Evolutionary conservation across 2,329 filamentous ascomycete genomes (phyloP).

Genomic region (Ramularia endophylla): DNA sequence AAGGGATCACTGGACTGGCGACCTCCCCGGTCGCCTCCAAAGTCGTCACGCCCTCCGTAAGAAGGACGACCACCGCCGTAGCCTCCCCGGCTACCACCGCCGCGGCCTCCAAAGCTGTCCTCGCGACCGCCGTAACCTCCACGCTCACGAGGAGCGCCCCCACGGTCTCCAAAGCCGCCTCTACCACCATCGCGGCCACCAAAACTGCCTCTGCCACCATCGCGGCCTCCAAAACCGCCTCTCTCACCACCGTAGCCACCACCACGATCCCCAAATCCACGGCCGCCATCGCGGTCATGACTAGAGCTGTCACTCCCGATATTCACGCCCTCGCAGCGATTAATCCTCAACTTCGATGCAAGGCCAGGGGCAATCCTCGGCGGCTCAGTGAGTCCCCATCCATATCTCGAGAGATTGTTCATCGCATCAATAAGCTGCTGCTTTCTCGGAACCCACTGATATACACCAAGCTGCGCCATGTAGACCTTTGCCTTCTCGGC

Average conservation of each 20-base stretch:
- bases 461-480: conserved; percentile 51
- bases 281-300: conserved; percentile 6
- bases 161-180: conserved; percentile 9
- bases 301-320: conserved; percentile 17
- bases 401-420: conserved; percentile 48
- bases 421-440: conserved; percentile 43
- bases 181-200: conserved; percentile 11
- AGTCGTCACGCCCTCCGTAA: too few relatives aligned
- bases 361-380: conserved; percentile 36
- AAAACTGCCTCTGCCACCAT: conserved; percentile 7
- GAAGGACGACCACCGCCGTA: too few relatives aligned
- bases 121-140: conserved; percentile 12
- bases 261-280: conserved; percentile 15
- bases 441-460: conserved; percentile 34
- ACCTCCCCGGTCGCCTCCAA: too few relatives aligned
- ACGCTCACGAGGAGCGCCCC: conserved; percentile 1
- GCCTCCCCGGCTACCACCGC: neutral
- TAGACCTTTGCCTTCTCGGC: conserved; percentile 48
- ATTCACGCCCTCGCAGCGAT: conserved; percentile 25
- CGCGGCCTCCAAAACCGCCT: conserved; percentile 7
- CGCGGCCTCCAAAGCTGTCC: conserved; percentile 18
- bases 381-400: conserved; percentile 48
- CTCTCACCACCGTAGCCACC: conserved; percentile 8
- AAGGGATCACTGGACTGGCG: too few relatives aligned
- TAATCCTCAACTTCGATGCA: conserved; percentile 26